These are phyloP conservation scores for Pestalotiopsis sp. DNA, from an alignment of 2,329 filamentous ascomycete genomes.

Conservation along the genomic window DNA sequence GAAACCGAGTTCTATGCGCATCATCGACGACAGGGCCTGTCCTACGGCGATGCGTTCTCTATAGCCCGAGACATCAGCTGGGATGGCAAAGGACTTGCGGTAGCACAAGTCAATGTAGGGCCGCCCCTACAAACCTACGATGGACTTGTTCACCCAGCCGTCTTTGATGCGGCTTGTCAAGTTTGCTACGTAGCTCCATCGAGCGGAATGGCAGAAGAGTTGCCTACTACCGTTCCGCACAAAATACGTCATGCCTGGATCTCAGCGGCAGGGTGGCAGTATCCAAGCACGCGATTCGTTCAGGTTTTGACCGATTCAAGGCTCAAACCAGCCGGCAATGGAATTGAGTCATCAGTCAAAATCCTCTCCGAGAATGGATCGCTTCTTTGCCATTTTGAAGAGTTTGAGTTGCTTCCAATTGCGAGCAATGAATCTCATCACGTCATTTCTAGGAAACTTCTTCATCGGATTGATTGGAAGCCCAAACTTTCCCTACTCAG, in stretches of 20 bases:
- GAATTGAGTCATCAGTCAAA: slow-evolving; percentile 22
- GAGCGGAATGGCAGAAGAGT: slow-evolving; percentile 16
- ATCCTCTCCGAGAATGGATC: slow-evolving; percentile 25
- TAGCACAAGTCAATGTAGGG: slow-evolving; percentile 15
- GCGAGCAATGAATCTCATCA: slow-evolving; percentile 10
- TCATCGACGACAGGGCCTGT: slow-evolving; percentile 26
- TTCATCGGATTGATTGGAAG: slow-evolving; percentile 33
- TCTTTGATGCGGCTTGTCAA: slow-evolving; percentile 38
- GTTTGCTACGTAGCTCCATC: slow-evolving; percentile 26
- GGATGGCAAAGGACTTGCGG: slow-evolving; percentile 24
- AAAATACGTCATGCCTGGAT: slow-evolving; percentile 34
- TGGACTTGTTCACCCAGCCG: slow-evolving; percentile 36
- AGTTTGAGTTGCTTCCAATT: slow-evolving; percentile 20
- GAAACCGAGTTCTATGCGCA: slow-evolving; percentile 28
- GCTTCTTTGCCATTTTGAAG: slow-evolving; percentile 21
- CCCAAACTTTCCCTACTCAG: slow-evolving; percentile 31
- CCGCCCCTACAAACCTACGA: slow-evolving; percentile 20
- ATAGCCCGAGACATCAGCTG: slow-evolving; percentile 30
- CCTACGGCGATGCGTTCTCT: slow-evolving; percentile 33
- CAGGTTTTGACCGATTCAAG: slow-evolving; percentile 21
- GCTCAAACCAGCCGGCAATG: slow-evolving; percentile 5
- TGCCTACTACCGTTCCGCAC: slow-evolving; percentile 30
- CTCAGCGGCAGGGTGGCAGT: slow-evolving; percentile 32
- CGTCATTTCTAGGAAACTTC: slow-evolving; percentile 19
- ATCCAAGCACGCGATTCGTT: slow-evolving; percentile 25